Base-by-base conservation (phyloP, 768 basidiomycete species). In the Sutorius australiensis region DNA sequence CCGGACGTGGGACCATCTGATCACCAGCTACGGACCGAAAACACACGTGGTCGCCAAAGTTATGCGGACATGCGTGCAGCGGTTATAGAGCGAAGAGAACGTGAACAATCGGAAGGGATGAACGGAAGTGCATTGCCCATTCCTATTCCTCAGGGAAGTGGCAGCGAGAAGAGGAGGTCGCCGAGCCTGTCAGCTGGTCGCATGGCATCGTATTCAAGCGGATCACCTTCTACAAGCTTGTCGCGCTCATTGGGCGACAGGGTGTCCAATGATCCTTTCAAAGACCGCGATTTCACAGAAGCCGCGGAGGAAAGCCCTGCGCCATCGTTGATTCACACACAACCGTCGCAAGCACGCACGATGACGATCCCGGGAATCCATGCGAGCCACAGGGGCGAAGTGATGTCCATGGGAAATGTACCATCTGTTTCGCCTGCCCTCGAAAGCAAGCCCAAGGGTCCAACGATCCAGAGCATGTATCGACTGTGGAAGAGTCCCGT, bases 361-460 rank as follows among this genome's bases (percentile, higher is more conserved):
- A 93, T 93, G 91, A 84, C 81, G 13, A 92, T 93, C 57, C 91
- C 91, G 9, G 88, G 89, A 2, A 93, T 93, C 54, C 90, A 92
- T 61, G 89, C 82, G 3, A 88, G 84, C 60, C 86, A 92, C 62
- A 82, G 81, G n/a, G 87, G 87, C 9, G 89, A 92, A 55, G 81
- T 92, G 39, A 89, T 89, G 84, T 86, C 89, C 4, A 78, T 93
- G 77, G 91, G 91, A 11, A 85, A 88, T 61, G 80, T 81, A 51
- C 82, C 86, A 11, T 74, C 77, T 2, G 56, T 64, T 24, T 75
- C 79, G 5, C 69, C 73, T 40, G 62, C 72, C 0, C 55, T 72
- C 10, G 75, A 78, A 19, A 69, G 67, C 46, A 68, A 69, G 54
- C 60, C 62, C 13, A 65, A 80, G 66, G 75, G 77, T 44, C 79